Evolutionary conservation across 192 early-diverging fungal genomes (phyloP), one percentile per base, ranked within the genome.

Genomic region (Entomortierella beljakovae): DNA sequence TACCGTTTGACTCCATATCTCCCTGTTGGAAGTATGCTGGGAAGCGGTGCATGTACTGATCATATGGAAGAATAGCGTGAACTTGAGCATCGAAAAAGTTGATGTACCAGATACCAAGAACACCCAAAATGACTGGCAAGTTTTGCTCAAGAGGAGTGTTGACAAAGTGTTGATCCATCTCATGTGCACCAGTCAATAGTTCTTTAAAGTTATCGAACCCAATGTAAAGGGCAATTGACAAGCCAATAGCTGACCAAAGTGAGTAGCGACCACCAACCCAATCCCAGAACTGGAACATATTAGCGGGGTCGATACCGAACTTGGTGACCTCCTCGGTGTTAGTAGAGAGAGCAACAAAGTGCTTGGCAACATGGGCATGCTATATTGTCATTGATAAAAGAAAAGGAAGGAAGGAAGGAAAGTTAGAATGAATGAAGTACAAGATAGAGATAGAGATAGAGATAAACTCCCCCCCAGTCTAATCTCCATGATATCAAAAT

Each of bases 211-310:
- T 97, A 61, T 98, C 94, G 61, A 87, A 94, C 48, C 98, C 97
- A 71, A 99, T 86, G 82, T 93, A 97, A 65, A 98, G 94, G 64
- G 92, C 92, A 73, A 99, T 98, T 9, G 97, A 98, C 61, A 99
- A 90, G 50, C 98, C 98, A 64, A 99, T 98, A 49, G 98, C 98
- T 29, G 98, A 99, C 98, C 98, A 99, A 34, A 98, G 92, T 38
- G 96, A 98, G 87, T 99, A 99, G 61, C 98, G 93, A 40, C 98
- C 98, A 77, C 98, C 98, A 57, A 99, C 94, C 96, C 97, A 98
- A 84, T 98, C 97, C 96, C 96, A 97, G 88, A 99, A 99, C 83
- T 95, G 92, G 90, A 99, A 99, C 98, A 99, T 99, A 89, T 99
- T 99, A 70, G 90, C 86, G n/a, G 90, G 80, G 82, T 91, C 90